phyloP scores from a whole-genome alignment of 768 basidiomycete species.

The Tephrocybe sp. region DNA sequence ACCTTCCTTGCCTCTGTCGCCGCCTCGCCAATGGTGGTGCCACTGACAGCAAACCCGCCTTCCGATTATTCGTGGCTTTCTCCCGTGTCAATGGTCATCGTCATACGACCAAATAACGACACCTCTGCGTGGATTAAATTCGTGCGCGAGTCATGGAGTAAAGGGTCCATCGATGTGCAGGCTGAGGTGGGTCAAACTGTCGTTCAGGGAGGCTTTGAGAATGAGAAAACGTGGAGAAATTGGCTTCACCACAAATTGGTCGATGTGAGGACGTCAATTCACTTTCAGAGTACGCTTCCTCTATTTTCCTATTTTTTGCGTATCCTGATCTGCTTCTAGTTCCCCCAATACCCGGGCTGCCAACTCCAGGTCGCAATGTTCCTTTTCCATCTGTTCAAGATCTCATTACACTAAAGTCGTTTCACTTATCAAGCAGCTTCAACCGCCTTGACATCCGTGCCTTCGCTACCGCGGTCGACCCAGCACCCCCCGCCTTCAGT shows the following conservation, averaged over 20 bases:
- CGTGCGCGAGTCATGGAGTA: slow-evolving; percentile 56
- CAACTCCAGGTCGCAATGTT: slow-evolving; percentile 48
- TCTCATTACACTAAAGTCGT: slow-evolving; percentile 60
- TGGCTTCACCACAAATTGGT: slow-evolving; percentile 38
- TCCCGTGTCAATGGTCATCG: slow-evolving; percentile 48
- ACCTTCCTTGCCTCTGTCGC: slow-evolving; percentile 47
- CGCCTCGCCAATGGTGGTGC: slow-evolving; percentile 50
- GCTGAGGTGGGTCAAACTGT: slow-evolving; percentile 41
- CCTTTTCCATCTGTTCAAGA: slow-evolving; percentile 59
- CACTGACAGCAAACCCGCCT: slow-evolving; percentile 54
- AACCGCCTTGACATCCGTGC: slow-evolving; percentile 45
- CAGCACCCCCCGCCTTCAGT: slow-evolving; percentile 47
- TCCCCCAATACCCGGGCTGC: slow-evolving; percentile 58
- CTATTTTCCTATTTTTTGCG: background rate
- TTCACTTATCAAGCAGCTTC: slow-evolving; percentile 38
- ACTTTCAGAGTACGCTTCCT: slow-evolving; percentile 44
- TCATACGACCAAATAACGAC: slow-evolving; percentile 55
- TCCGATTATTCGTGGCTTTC: slow-evolving; percentile 58
- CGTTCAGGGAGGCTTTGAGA: slow-evolving; percentile 51
- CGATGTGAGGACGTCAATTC: slow-evolving; percentile 46
- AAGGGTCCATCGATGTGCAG: slow-evolving; percentile 45
- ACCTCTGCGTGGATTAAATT: slow-evolving; percentile 49
- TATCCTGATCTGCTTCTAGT: background rate
- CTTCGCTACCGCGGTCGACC: slow-evolving; percentile 58
- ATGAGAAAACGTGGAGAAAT: slow-evolving; percentile 48